Evolutionary conservation across 495 filamentous ascomycete genomes (phyloP), one percentile per base, ranked within the genome.

Genomic region (Neurospora pannonica): DNA sequence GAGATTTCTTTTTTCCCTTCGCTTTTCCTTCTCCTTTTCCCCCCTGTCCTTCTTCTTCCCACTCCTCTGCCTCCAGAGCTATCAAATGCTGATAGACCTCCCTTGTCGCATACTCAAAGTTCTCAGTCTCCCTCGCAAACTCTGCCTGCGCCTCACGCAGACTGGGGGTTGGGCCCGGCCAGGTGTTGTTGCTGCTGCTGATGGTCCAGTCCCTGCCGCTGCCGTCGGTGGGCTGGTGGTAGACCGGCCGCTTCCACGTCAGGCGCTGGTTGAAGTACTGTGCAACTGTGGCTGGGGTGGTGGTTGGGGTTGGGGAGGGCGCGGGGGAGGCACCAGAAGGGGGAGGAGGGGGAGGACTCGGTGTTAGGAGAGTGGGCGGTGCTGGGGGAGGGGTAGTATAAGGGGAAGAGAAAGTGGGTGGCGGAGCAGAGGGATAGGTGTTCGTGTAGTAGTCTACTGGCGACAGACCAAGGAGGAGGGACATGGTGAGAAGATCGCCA

Each of bases 361-460:
- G 19, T n/a, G 19, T 46, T 46, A 0, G 10, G 46, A 13, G 2
- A 28, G 46, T 24, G 46, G 46, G 21, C 28, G 46, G 46, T 54
- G 21, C 19, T 11, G 19, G 42, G 5, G 21, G 5, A 17, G 54
- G 7, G 24, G 10, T 17, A 3, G 46, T 6, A 62, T 31, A 15
- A 8, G 54, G 54, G 9, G 54, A 62, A 62, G 54, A 62, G 24
- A 62, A 62, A 7, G 24, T 62, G 5, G 54, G 54, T 17, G 54
- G 24, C 24, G 54, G 54, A 62, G 54, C 5, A 7, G 73, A 71
- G 2, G 77, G 48, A 17, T 75, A 76, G 24, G 79, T 79, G 54
- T 81, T 80, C 0, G 78, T 79, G 77, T 74, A 80, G 48, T 76
- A 79, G 19, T 81, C 77, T 43, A 79, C 70, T n/a, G 77, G 79